Evolutionary conservation across 306 rosid genomes (phyloP), one percentile per base, ranked within the genome.

Genomic region (Quercus parvula): DNA sequence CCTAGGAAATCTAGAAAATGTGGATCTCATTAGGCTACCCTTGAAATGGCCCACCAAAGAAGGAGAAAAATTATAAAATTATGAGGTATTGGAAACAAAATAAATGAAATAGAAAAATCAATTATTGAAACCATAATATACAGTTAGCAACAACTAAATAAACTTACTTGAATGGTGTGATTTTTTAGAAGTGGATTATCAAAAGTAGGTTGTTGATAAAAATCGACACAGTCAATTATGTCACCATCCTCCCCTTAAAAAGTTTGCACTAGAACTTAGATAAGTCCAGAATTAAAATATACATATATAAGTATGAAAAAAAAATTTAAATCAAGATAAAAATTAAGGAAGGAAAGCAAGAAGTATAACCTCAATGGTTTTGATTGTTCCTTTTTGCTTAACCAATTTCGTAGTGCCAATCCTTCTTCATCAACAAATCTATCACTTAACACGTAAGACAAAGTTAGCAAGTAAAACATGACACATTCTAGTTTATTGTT

Each of bases 171-270:
- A 41, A 82, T 73, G 1, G 57, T 73, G 3, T 82, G 86, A 31
- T 74, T 74, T 44, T 67, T 67, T 75, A 82, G 85, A 66, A 82
- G 76, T 24, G 79, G 86, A 51, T 78, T 79, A 30, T 67, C 77
- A 12, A 82, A 64, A 30, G 86, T 73, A 19, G 79, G 79, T 2
- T 83, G 86, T 46, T 57, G 70, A 54, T 78, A 58, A 4, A 83
- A 78, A 35, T 67, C 79, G 6, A 78, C 76, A 46, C 82, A 83
- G 61, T 78, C 86, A 56, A 78, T 74, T 19, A 82, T n/a, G 5
- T 74, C 82, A 10, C 67, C 86, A 25, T 28, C 71, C 1, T 78
- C 70, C 51, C 58, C 73, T 77, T 82, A 79, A 52, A 30, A 54
- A 56, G 25, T 19, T 57, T 57, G 44, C 44, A 38, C 10, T 38